These are phyloP conservation scores for Komagataella mondaviorum DNA, from an alignment of 805 yeast genomes.

Conservation along the genomic window DNA sequence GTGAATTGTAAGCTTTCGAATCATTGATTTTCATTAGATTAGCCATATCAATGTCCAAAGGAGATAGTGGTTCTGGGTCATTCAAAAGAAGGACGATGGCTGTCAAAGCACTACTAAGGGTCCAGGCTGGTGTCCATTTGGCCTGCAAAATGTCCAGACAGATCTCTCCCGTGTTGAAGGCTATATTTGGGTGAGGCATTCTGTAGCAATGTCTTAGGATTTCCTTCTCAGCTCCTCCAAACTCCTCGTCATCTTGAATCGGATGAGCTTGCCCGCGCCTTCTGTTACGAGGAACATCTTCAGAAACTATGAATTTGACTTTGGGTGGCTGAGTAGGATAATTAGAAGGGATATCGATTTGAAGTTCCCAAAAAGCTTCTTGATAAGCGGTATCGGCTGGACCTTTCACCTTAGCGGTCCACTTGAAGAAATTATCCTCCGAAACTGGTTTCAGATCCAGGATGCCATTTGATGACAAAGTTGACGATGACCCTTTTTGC, in stretches of 20 bases:
- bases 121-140: conserved; percentile 71
- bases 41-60: conserved; percentile 59
- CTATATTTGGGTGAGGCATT: conserved; percentile 36
- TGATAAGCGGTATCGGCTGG: conserved; percentile 39
- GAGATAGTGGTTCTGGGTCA: conserved; percentile 62
- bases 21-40: conserved; percentile 40
- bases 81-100: conserved; percentile 45
- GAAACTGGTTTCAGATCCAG: conserved; percentile 27
- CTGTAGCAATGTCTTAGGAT: conserved; percentile 7
- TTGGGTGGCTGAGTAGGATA: conserved; percentile 53
- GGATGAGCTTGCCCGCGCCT: neutral
- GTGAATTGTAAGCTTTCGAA: conserved; percentile 23
- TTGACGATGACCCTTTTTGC: conserved; percentile 5
- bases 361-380: conserved; percentile 36
- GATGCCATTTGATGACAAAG: conserved; percentile 18
- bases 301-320: conserved; percentile 25
- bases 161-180: conserved; percentile 47
- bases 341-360: conserved; percentile 25
- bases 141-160: conserved; percentile 51
- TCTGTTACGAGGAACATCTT: neutral
- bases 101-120: conserved; percentile 35
- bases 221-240: neutral
- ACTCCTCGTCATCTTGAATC: neutral
- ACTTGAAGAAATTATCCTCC: conserved; percentile 29
- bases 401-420: conserved; percentile 40